Evolutionary conservation across 495 filamentous ascomycete species (phyloP).

Genomic region (Lentithecium fluviatile): DNA sequence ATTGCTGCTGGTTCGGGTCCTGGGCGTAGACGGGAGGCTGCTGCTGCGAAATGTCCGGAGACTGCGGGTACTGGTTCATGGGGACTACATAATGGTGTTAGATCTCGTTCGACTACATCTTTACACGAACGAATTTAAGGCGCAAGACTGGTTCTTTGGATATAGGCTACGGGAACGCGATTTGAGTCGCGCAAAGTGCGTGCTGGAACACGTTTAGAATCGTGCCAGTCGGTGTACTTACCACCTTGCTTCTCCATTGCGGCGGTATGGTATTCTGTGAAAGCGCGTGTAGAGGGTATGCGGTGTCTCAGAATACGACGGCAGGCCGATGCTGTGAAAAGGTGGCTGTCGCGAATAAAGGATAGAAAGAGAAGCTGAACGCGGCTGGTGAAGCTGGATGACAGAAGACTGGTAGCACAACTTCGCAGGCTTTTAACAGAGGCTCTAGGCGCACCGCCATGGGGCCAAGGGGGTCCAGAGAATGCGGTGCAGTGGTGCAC

Average conservation of each 20-base stretch:
- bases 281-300: background rate
- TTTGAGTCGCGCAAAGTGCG: background rate
- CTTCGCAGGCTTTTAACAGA: constrained; percentile 21
- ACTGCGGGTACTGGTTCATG: constrained; percentile 33
- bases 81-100: no score
- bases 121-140: no score
- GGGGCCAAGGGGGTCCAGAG: background rate
- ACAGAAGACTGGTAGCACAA: background rate
- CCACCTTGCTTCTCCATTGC: constrained; percentile 35
- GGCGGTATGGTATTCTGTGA: background rate
- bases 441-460: background rate
- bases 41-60: constrained; percentile 15
- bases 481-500: constrained; percentile 14
- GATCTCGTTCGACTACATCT: no score
- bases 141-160: no score
- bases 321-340: background rate
- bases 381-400: constrained; percentile 3
- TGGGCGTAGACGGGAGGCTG: constrained; percentile 28
- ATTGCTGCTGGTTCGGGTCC: constrained; percentile 21
- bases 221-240: constrained; percentile 4
- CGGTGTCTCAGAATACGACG: background rate
- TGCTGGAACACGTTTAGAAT: constrained; percentile 7
- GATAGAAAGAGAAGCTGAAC: constrained; percentile 5
- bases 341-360: background rate
- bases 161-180: no score